phyloP scores from a whole-genome alignment of 106 monocot species.

The Dactylorhiza incarnata region DNA sequence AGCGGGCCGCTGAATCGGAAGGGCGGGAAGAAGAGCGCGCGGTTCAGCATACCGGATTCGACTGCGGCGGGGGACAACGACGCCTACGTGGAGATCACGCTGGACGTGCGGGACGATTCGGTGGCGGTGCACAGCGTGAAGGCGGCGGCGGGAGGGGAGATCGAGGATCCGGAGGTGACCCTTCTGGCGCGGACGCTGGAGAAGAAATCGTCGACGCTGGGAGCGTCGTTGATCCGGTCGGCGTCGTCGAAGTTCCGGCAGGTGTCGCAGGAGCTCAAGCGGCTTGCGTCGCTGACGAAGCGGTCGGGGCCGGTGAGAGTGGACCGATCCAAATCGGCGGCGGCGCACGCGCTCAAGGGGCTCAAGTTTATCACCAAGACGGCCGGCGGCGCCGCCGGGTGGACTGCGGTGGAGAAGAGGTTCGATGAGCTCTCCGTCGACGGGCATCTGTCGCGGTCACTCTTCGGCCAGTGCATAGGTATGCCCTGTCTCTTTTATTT shows the following conservation, averaged over 20 bases:
- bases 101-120: constrained; percentile 79
- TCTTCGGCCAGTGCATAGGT: constrained; percentile 92
- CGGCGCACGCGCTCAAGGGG: constrained; percentile 68
- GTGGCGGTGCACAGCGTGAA: constrained; percentile 99
- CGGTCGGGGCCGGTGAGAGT: constrained; percentile 16
- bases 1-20: constrained; percentile 65
- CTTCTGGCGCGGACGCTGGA: constrained; percentile 71
- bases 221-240: constrained; percentile 25
- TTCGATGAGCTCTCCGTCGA: constrained; percentile 64
- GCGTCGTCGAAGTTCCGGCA: constrained; percentile 49
- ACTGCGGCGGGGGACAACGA: constrained; percentile 25
- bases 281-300: constrained; percentile 36
- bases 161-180: constrained; percentile 67
- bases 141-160: constrained; percentile 30
- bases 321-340: constrained; percentile 64
- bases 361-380: constrained; percentile 82
- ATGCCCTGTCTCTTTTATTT: background rate
- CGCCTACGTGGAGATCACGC: constrained; percentile 89
- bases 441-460: constrained; percentile 35
- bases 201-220: constrained; percentile 34
- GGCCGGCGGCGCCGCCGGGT: constrained; percentile 49
- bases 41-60: constrained; percentile 44
- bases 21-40: constrained; percentile 53
- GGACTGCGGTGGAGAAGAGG: constrained; percentile 78
- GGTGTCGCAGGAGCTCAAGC: constrained; percentile 67